Conservation (phyloP, 1,139 yeast genomes). For the Zygoascus meyerae region DNA sequence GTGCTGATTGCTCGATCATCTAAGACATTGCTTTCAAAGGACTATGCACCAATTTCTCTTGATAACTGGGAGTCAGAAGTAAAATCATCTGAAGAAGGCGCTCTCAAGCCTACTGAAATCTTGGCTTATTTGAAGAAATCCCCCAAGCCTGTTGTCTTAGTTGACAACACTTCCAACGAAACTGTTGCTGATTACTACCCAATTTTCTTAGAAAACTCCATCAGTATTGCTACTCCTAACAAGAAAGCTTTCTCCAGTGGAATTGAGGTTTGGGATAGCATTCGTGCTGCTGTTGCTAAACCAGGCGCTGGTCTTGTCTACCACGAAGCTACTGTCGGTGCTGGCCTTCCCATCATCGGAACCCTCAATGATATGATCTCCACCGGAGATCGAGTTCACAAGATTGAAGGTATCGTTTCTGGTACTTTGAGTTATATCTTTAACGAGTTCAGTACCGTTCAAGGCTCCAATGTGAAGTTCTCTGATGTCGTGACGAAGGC, state of each 20-base stretch:
- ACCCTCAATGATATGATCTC: conserved; percentile 79
- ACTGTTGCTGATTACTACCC: conserved; percentile 74
- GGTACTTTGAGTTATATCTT: conserved; percentile 96
- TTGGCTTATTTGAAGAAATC: conserved; percentile 58
- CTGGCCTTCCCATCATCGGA: conserved; percentile 90
- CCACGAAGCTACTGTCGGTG: conserved; percentile 99
- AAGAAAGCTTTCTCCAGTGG: conserved; percentile 94
- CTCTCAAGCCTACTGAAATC: conserved; percentile 54
- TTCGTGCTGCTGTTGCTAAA: conserved; percentile 48
- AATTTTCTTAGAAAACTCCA: conserved; percentile 62
- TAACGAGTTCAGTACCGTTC: conserved; percentile 78
- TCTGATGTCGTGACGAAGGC: conserved; percentile 88
- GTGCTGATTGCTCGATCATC: conserved; percentile 71
- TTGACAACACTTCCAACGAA: conserved; percentile 90
- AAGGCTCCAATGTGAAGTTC: conserved; percentile 56
- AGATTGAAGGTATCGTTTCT: conserved; percentile 92
- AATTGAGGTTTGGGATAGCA: conserved; percentile 65
- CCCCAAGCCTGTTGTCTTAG: conserved; percentile 69
- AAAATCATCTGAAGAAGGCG: conserved; percentile 26
- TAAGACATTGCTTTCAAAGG: conserved; percentile 60
- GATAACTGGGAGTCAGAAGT: conserved; percentile 46
- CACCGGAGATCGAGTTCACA: conserved; percentile 88
- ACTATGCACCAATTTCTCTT: conserved; percentile 66
- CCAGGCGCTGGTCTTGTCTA: conserved; percentile 72
- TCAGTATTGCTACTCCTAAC: conserved; percentile 96